phyloP scores from a whole-genome alignment of 257 asterid species.

The Ocimum tenuiflorum region DNA sequence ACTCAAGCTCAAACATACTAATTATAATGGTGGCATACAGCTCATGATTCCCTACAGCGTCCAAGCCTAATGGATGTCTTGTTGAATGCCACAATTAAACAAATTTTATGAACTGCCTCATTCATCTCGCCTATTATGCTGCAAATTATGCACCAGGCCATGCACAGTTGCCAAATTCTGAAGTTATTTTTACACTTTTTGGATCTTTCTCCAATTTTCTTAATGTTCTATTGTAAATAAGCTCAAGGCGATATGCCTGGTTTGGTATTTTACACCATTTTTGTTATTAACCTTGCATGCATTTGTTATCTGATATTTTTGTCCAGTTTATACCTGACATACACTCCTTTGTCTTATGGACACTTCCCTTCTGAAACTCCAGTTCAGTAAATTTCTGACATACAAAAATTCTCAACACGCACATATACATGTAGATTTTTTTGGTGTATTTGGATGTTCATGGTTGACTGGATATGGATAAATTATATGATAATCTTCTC shows the following conservation, averaged over 20 bases:
- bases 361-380: not conserved
- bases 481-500: too few relatives aligned
- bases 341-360: not conserved
- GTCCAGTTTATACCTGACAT: not conserved
- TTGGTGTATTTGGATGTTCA: not conserved
- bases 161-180: not conserved
- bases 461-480: not conserved
- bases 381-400: too few relatives aligned
- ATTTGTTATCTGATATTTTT: not conserved
- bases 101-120: not conserved
- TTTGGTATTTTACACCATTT: not conserved
- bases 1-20: too few relatives aligned
- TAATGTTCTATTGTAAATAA: too few relatives aligned
- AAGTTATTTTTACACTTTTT: not conserved
- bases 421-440: too few relatives aligned
- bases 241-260: not conserved
- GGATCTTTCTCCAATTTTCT: not conserved
- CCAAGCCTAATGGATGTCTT: not conserved
- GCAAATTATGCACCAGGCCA: not conserved
- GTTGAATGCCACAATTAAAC: not conserved
- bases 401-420: too few relatives aligned
- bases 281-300: not conserved
- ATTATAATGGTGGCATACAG: not conserved
- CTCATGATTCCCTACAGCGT: not conserved
- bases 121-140: not conserved